A percentile compares a stretch with the other conserved stretches of the same genome.
phyloP scores from a whole-genome alignment of 2,329 filamentous ascomycete genomes.

The Beauveria sp. region DNA sequence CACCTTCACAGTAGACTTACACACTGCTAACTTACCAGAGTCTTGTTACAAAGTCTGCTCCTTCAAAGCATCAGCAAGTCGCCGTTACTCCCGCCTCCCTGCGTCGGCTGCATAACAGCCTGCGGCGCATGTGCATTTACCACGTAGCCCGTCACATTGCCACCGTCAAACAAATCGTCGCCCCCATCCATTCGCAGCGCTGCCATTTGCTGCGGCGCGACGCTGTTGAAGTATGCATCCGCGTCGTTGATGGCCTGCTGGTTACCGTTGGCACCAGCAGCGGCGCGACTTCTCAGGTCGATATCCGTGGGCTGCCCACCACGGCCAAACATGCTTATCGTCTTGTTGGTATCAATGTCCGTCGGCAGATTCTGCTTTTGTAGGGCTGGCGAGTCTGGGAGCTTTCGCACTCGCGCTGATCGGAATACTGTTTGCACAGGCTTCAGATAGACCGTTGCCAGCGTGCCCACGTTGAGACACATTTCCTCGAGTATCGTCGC shows the following conservation, averaged over 20 bases:
- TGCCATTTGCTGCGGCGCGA: conserved; percentile 67
- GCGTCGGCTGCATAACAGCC: conserved; percentile 63
- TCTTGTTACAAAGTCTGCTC: not conserved
- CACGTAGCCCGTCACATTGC: conserved; percentile 52
- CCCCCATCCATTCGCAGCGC: conserved; percentile 59
- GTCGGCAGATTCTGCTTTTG: conserved; percentile 62
- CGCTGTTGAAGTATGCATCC: conserved; percentile 79
- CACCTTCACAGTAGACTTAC: not conserved
- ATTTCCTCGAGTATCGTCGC: conserved; percentile 89
- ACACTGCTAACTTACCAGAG: not conserved
- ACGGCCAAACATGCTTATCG: conserved; percentile 48
- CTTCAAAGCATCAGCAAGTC: conserved; percentile 62
- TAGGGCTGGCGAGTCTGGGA: conserved; percentile 77
- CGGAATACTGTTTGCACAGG: conserved; percentile 96
- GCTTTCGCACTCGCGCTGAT: conserved; percentile 68
- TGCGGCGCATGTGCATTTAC: conserved; percentile 78
- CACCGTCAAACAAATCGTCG: conserved; percentile 55
- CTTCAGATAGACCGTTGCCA: conserved; percentile 96
- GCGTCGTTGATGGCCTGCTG: conserved; percentile 74
- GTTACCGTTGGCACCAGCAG: conserved; percentile 29
- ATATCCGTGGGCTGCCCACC: conserved; percentile 45
- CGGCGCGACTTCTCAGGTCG: conserved; percentile 32
- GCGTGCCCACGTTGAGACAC: conserved; percentile 90
- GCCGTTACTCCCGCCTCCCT: conserved; percentile 57
- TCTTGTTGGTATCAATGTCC: conserved; percentile 47